Base-by-base conservation (phyloP, 768 basidiomycete species). In the Dioszegia hungarica region DNA sequence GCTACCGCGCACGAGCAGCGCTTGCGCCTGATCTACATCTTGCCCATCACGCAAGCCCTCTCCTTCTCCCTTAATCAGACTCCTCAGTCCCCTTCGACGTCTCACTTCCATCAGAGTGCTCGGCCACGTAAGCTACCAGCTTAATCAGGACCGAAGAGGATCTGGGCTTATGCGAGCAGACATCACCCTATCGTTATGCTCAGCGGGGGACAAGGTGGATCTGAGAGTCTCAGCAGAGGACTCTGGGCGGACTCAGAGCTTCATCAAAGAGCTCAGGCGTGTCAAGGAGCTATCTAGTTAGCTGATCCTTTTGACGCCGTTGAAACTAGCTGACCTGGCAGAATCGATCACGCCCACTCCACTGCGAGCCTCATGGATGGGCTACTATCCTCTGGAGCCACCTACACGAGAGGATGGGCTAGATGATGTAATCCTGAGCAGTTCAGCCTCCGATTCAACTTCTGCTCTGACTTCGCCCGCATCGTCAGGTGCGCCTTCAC, bases 41-140 rank as follows among this genome's bases (percentile, higher is more conserved):
- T 72, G 2, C 60, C 64, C 11, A 57, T 72, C 53, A 53, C 38
- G 4, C 33, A 49, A 20, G 24, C 43, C 14, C 63, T 72, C 54
- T 55, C 57, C 34, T 62, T 68, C 27, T 38, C 39, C 2, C 37
- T 72, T 12, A 56, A 61, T 29, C 70, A 72, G 43, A 64, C 64
- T 5, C 70, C 70, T 1, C 70, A 67, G 3, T 68, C 66, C 10
- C 70, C 70, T 3, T 66, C 70, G 19, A 60, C 56, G 19, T 68
- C 67, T 5, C 68, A 64, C 62, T 68, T 72, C 45, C 62, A 66
- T 39, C 64, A 66, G 41, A 63, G 61, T 22, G 59, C 70, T 11
- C 56, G 59, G 36, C 70, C 70, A 33, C 64, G 70, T 72, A 54
- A 59, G 70, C 51, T 19, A 40, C 9, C 5, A 5, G 15, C 14